Evolutionary conservation across 352 stramenopile species (phyloP), one percentile per base, ranked within the genome.

Genomic region (Phytophthora vignae): DNA sequence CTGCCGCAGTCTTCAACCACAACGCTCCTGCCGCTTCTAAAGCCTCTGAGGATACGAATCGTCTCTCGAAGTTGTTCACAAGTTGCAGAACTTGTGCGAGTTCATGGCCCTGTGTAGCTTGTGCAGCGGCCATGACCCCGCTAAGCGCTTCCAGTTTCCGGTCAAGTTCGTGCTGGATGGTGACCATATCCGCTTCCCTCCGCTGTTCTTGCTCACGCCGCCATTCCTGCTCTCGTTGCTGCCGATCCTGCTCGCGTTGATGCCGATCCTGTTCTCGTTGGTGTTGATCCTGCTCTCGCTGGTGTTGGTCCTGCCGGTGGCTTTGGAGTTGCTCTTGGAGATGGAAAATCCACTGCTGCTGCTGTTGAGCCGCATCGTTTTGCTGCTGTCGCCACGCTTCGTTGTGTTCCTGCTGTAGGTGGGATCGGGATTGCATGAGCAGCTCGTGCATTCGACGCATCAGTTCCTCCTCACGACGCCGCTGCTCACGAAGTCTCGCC

Each of bases 1-100:
- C 81, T 3, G 77, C 64, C 11, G 83, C 84, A 1, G 68, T 77
- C 36, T 87, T 78, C n/a, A 88, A 61, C 84, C 79, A 87, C 6
- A 44, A 49, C 4, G 29, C 72, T 1, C 66, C 60, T 44, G 76
- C 62, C 15, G 54, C 53, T 11, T 78, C 71, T n/a, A 90, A 64
- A 4, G 81, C 73, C 0, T 56, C 33, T 2, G 69, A 67, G 5
- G 57, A 67, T 3, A 87, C 55, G n/a, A 77, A 79, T 38, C 66
- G 25, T n/a, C 74, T 66, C 7, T 73, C 42, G 0, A 82, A 72
- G 0, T 80, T 71, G 10, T 11, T 42, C 1, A 80, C 21, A 7
- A 64, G 49, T 2, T 72, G 58, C 25, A 55, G 21, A 3, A 63
- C 21, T 54, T 70, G 55, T 6, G 58, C 36, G 14, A 69, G 36